Evolutionary conservation across 228 moss, liverwort and hornwort species (phyloP).

Genomic region (Sphagnum magellanicum): DNA sequence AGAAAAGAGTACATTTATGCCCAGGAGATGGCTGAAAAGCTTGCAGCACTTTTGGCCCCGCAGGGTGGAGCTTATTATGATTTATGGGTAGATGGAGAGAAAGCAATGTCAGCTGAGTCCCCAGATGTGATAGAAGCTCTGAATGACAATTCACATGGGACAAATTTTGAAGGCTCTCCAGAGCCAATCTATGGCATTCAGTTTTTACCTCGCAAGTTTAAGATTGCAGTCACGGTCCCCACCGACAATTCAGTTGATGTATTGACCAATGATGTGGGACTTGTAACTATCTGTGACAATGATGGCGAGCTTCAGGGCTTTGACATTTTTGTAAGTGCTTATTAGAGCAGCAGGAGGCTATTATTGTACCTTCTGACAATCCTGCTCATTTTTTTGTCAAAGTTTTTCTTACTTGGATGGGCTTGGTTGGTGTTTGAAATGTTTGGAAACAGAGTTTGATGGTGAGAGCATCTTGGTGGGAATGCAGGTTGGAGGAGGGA

Average conservation of each 20-base stretch:
- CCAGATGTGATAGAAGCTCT: constrained; percentile 79
- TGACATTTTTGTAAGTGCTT: constrained; percentile 68
- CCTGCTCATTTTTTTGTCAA: background rate
- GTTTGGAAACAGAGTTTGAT: too few species aligned
- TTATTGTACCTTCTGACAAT: background rate
- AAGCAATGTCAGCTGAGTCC: constrained; percentile 62
- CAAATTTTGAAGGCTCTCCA: constrained; percentile 72
- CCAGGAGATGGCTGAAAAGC: constrained; percentile 73
- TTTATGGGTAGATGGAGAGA: constrained; percentile 89
- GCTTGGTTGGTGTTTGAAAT: too few species aligned
- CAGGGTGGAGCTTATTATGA: constrained; percentile 95
- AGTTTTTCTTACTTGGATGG: too few species aligned
- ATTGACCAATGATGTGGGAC: constrained; percentile 78
- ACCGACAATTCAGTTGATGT: constrained; percentile 90
- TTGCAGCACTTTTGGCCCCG: constrained; percentile 69
- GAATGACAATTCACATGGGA: constrained; percentile 69
- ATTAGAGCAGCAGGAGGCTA: too few species aligned
- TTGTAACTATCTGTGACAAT: constrained; percentile 69
- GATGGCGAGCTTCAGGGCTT: constrained; percentile 77
- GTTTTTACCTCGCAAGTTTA: constrained; percentile 89
- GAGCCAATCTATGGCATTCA: constrained; percentile 87
- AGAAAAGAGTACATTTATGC: constrained; percentile 73
- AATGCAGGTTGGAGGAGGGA: constrained; percentile 86
- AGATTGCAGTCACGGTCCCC: constrained; percentile 97
- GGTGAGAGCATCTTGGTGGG: background rate